phyloP scores from a whole-genome alignment of 2,329 filamentous ascomycete species.

The Clonostachys rosea region DNA sequence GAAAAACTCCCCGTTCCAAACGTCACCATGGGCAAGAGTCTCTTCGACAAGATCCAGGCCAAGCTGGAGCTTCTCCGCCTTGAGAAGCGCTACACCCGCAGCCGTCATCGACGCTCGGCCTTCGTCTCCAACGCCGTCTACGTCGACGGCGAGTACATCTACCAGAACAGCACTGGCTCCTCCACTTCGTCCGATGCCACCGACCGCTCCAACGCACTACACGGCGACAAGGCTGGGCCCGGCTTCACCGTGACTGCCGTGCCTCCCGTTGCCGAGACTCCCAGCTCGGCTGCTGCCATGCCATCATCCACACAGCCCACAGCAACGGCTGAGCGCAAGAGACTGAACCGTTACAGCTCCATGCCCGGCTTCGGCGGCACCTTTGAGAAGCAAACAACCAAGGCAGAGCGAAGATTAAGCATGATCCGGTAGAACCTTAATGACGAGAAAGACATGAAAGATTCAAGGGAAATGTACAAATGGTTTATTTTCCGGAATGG shows the following conservation, averaged over 20 bases:
- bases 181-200: slow-evolving; percentile 46
- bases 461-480: slow-evolving; percentile 1
- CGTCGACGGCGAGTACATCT: slow-evolving; percentile 93
- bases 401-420: slow-evolving; percentile 35
- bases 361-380: slow-evolving; percentile 46
- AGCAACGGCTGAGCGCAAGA: slow-evolving; percentile 31
- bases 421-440: slow-evolving; percentile 22
- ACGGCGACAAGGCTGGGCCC: slow-evolving; percentile 21
- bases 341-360: slow-evolving; percentile 48
- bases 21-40: slow-evolving; percentile 39
- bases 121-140: slow-evolving; percentile 88
- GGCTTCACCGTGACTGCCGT: slow-evolving; percentile 15
- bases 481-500: slow-evolving; percentile 6
- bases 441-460: slow-evolving; percentile 2
- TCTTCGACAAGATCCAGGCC: slow-evolving; percentile 57
- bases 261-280: slow-evolving; percentile 4
- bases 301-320: background rate
- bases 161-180: slow-evolving; percentile 58
- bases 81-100: slow-evolving; percentile 90
- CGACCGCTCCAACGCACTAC: slow-evolving; percentile 26
- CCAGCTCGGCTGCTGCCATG: background rate
- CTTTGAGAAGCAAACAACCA: slow-evolving; percentile 26
- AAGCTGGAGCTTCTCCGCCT: slow-evolving; percentile 89
- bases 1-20: background rate
- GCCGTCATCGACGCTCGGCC: slow-evolving; percentile 79